Base-by-base conservation (phyloP, 371 early-diverging fungal species). In the Batkoa obscura region DNA sequence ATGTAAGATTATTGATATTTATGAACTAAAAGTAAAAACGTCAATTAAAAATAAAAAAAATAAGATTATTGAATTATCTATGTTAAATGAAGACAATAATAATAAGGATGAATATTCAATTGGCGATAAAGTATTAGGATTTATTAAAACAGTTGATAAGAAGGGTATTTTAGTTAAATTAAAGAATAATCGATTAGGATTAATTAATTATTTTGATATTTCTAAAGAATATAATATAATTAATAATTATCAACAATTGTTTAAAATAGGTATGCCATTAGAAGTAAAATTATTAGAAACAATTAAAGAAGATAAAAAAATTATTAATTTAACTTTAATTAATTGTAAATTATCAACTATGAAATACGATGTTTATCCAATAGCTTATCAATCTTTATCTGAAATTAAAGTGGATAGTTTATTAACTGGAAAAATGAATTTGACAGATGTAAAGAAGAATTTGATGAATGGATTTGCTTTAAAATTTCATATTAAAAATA, bases 1-100 rank as follows among this genome's bases (percentile, higher is more conserved):
- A 2, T 80, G 72, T 61, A 79, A 73, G 61, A 74, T 89, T 31
- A 58, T 85, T 50, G 88, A 85, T 9, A 60, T 70, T 50, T 75
- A 75, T 58, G 69, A 75, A 53, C 63, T 68, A 23, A 81, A 80
- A 57, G 64, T 61, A 0, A 70, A 74, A 60, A 75, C 71, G 39
- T 77, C 68, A 58, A 65, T 86, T 30, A 76, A 84, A 9, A 71
- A 84, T 59, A 72, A 73, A 1, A 74, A 77, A 50, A 62, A 66
- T 30, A 62, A 66, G 41, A 62, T 71, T n/a, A 56, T 65, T 33
- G 48, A 48, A 30, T 56, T 30, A 36, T 23, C 45, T 35, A 13
- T 15, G 57, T 55, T 50, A 36, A 58, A 59, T 60, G 57, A 12
- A 49, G n/a, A n/a, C n/a, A n/a, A n/a, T n/a, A 57, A 12, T 35